Percentiles rank a stretch among this genome's conserved stretches.
These are phyloP conservation scores for Phaffia australis DNA, from an alignment of 768 basidiomycete species.

Conservation along the genomic window DNA sequence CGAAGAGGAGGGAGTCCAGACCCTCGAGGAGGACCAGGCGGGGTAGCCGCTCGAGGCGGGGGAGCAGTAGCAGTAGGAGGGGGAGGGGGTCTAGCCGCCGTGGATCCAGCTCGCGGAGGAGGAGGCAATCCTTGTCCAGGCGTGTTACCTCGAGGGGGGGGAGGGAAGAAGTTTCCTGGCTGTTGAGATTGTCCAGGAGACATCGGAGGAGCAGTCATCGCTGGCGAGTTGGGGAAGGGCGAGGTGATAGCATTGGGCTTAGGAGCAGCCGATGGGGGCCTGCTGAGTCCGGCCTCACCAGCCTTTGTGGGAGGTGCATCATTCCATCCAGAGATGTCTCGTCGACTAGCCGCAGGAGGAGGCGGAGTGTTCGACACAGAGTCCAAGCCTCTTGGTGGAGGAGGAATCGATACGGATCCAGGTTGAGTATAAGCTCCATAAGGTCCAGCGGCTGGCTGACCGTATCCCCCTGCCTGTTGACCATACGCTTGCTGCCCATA, in stretches of 20 bases:
- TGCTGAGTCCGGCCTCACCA: conserved; percentile 44
- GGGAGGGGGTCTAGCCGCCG: conserved; percentile 15
- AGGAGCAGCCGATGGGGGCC: conserved; percentile 43
- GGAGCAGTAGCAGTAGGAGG: conserved; percentile 32
- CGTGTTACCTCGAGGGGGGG: conserved; percentile 31
- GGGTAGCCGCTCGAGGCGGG: conserved; percentile 40
- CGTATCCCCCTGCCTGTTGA: conserved; percentile 18
- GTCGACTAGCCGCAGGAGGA: conserved; percentile 51
- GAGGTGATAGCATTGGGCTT: conserved; percentile 68
- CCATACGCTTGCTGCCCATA: conserved; percentile 16
- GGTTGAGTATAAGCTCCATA: conserved; percentile 3
- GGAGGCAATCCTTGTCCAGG: conserved; percentile 27
- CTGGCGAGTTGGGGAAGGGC: conserved; percentile 66
- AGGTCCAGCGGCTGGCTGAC: conserved; percentile 29
- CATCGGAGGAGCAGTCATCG: conserved; percentile 30
- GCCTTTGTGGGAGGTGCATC: conserved; percentile 56
- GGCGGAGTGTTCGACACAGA: conserved; percentile 36
- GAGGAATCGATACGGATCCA: conserved; percentile 20
- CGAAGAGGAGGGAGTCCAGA: conserved; percentile 27
- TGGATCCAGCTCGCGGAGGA: conserved; percentile 32
- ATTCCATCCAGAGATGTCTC: conserved; percentile 75
- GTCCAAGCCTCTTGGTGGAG: conserved; percentile 11
- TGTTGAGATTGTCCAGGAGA: conserved; percentile 33
- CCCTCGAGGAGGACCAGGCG: conserved; percentile 31
- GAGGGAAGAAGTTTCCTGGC: conserved; percentile 43